A percentile compares a stretch with the other conserved stretches of the same genome.
These are phyloP conservation scores for Acorus gramineus DNA, from an alignment of 106 monocot species.

Conservation along the genomic window DNA sequence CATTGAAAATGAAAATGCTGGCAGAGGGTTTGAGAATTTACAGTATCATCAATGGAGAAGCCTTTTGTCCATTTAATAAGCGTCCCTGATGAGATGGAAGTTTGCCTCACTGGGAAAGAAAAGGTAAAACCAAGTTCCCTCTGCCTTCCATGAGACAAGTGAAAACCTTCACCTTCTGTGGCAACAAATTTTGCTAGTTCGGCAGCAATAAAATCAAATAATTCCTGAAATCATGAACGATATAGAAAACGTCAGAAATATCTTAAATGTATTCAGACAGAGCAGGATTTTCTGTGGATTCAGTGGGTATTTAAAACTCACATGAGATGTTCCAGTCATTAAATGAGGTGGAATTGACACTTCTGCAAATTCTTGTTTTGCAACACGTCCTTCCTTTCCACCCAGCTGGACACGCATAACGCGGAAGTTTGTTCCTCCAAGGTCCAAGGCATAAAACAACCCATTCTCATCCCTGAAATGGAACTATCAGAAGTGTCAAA, in stretches of 20 bases:
- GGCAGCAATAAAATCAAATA: conserved; percentile 89
- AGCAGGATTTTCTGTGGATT: not conserved
- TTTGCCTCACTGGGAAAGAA: conserved; percentile 91
- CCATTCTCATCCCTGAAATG: conserved; percentile 27
- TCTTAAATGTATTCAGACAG: not conserved
- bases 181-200: conserved; percentile 68
- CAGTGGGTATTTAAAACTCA: conserved; percentile 3
- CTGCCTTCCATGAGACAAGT: conserved; percentile 51
- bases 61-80: conserved; percentile 98
- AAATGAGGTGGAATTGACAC: conserved; percentile 39
- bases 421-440: conserved; percentile 42
- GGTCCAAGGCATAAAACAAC: conserved; percentile 40
- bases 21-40: conserved; percentile 9
- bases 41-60: conserved; percentile 74
- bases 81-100: conserved; percentile 74
- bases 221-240: conserved; percentile 46
- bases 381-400: conserved; percentile 29
- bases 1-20: no score
- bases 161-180: conserved; percentile 56
- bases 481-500: not conserved
- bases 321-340: conserved; percentile 31
- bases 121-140: conserved; percentile 98
- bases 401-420: conserved; percentile 29
- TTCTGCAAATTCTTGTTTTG: conserved; percentile 29
- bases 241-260: not conserved